Conservation (phyloP, 768 basidiomycete species). For the Trametopsis cervina region DNA sequence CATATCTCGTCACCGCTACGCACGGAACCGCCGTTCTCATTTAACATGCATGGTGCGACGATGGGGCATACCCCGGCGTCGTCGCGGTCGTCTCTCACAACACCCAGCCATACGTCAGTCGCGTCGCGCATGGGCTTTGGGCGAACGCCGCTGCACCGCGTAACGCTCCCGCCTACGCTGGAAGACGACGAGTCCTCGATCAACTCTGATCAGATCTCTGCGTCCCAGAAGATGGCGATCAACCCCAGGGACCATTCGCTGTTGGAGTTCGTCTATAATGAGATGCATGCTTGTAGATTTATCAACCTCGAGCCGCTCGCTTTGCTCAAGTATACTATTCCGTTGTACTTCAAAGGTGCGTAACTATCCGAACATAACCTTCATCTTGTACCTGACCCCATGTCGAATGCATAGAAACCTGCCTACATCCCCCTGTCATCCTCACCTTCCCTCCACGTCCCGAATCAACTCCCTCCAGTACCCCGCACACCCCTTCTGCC, state of each 20-base stretch:
- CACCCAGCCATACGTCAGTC: too few species aligned
- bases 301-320: conserved; percentile 63
- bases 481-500: neutral
- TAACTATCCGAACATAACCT: neutral
- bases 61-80: too few species aligned
- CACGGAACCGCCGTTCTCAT: too few species aligned
- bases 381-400: neutral
- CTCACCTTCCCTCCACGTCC: conserved; percentile 49
- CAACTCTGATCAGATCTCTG: too few species aligned
- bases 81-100: neutral
- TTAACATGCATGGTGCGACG: too few species aligned
- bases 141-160: too few species aligned
- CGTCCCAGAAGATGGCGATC: neutral
- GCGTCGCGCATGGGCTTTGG: too few species aligned
- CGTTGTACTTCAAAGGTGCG: conserved; percentile 57
- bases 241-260: conserved; percentile 66
- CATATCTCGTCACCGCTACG: neutral
- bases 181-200: too few species aligned
- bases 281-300: conserved; percentile 62
- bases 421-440: conserved; percentile 57
- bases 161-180: too few species aligned
- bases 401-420: conserved; percentile 42
- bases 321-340: conserved; percentile 48
- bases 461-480: neutral
- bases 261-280: conserved; percentile 56